Base-by-base conservation (phyloP, 805 yeast species). In the Yarrowia divulgata region DNA sequence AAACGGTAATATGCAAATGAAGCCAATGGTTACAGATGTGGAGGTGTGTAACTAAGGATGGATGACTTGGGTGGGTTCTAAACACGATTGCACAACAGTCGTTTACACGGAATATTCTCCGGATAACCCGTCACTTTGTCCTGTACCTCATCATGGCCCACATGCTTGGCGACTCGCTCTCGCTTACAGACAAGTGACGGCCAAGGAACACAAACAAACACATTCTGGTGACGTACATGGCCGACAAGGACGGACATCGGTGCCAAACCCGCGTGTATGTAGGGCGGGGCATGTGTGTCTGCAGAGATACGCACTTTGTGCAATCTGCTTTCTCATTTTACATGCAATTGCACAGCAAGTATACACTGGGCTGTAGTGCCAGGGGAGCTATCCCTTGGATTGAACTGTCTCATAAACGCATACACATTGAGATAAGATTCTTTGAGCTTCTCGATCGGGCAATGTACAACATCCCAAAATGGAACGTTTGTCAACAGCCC, bases 401-500 rank as follows among this genome's bases (percentile, higher is more conserved):
- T 6, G 32, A 4, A 19, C 18, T 29, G 54, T 48, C 37, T 48
- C 54, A 29, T n/a, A 14, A 29, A 29, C 35, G 54, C 54, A 29
- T 48, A 14, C 12, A 8, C 19, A 8, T 8, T 7, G 37, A 48
- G 57, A 50, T 50, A 50, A 50, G 42, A 32, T 50, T 50, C n/a
- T 14, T 9, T 29, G 4, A 23, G 8, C 9, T 6, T 16, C 42
- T 14, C 2, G 13, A 52, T 35, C 32, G 43, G 58, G 58, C 58
- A 52, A 52, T 37, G 58, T 52, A 13, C 58, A 52, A 52, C 58
- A 52, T 52, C 58, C 58, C 58, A 14, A 37, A 52, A 52, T 52
- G 58, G 58, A 49, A 9, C 43, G 9, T 19, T 7, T 18, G 58
- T 18, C 42, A 52, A 52, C 58, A 52, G 58, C 58, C 58, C 43